A percentile compares a stretch with the other conserved stretches of the same genome.
phyloP scores from a whole-genome alignment of 1,284 basidiomycete genomes.

The Ceratobasidium sp. region DNA sequence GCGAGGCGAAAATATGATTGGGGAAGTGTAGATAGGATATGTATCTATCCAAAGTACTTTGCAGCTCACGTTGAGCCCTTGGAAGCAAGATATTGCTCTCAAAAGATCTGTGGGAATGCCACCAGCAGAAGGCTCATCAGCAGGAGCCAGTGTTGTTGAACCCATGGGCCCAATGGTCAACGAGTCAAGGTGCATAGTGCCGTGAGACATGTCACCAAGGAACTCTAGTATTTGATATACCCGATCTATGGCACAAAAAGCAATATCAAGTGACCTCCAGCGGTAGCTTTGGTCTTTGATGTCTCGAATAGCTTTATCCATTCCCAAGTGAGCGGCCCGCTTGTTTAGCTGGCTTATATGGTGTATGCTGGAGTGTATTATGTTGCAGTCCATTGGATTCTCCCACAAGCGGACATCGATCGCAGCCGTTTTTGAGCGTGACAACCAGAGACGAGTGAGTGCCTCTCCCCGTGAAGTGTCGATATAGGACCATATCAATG shows the following conservation, averaged over 20 bases:
- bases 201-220: neutral
- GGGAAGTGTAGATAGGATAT: neutral
- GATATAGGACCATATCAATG: neutral
- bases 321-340: neutral
- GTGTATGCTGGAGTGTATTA: neutral
- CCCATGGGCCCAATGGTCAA: constrained; percentile 8
- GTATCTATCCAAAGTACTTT: neutral
- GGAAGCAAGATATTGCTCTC: neutral
- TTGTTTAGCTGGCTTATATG: neutral
- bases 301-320: too few relatives aligned
- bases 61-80: neutral
- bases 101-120: neutral
- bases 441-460: constrained; percentile 1
- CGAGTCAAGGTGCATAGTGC: neutral
- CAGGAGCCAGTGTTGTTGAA: neutral
- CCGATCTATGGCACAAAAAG: neutral
- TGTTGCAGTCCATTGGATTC: neutral
- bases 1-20: neutral
- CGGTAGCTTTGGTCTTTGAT: neutral
- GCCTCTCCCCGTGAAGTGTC: constrained; percentile 3
- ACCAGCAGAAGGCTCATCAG: neutral
- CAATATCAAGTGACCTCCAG: constrained; percentile 12
- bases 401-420: neutral
- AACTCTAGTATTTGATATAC: neutral
- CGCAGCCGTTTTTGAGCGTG: neutral